Percentiles rank a stretch among this genome's conserved stretches.
Evolutionary conservation across 2,329 filamentous ascomycete species (phyloP).

Genomic region (Verticillium klebahnii): DNA sequence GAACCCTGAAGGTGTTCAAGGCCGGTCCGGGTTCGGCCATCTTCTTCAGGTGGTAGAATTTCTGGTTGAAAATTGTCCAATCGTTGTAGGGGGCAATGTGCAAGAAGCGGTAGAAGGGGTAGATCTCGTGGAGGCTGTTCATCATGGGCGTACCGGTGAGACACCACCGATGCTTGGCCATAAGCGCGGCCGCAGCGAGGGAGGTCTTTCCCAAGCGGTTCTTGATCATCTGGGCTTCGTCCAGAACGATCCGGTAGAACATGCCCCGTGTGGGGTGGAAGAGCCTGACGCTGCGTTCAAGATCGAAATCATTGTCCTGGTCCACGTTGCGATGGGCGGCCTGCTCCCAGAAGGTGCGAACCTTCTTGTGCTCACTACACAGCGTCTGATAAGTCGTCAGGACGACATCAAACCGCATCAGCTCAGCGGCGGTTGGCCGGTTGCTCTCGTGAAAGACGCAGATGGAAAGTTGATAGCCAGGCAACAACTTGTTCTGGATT

Average conservation of each 20-base stretch:
- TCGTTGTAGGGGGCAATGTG: conserved; percentile 70
- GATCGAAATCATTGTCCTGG: conserved; percentile 29
- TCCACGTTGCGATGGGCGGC: conserved; percentile 33
- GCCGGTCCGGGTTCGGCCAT: conserved; percentile 49
- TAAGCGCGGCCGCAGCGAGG: conserved; percentile 40
- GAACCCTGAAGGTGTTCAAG: conserved; percentile 67
- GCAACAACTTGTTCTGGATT: conserved; percentile 64
- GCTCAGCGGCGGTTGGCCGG: conserved; percentile 51
- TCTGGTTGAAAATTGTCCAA: conserved; percentile 54
- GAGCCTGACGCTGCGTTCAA: conserved; percentile 44
- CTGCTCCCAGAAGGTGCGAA: conserved; percentile 47
- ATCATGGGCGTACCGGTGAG: conserved; percentile 85
- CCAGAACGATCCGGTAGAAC: conserved; percentile 70
- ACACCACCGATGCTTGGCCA: conserved; percentile 63
- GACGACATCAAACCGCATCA: conserved; percentile 68
- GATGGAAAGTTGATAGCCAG: conserved; percentile 54
- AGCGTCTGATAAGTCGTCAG: conserved; percentile 76
- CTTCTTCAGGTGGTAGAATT: conserved; percentile 31
- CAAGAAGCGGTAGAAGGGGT: conserved; percentile 72
- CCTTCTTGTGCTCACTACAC: conserved; percentile 60
- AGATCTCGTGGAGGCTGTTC: conserved; percentile 77
- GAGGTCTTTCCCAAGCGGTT: conserved; percentile 60
- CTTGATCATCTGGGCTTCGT: conserved; percentile 80
- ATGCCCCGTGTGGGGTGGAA: conserved; percentile 52
- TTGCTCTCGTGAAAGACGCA: conserved; percentile 61